Evolutionary conservation across 768 basidiomycete genomes (phyloP).

Genomic region (Russula compacta): DNA sequence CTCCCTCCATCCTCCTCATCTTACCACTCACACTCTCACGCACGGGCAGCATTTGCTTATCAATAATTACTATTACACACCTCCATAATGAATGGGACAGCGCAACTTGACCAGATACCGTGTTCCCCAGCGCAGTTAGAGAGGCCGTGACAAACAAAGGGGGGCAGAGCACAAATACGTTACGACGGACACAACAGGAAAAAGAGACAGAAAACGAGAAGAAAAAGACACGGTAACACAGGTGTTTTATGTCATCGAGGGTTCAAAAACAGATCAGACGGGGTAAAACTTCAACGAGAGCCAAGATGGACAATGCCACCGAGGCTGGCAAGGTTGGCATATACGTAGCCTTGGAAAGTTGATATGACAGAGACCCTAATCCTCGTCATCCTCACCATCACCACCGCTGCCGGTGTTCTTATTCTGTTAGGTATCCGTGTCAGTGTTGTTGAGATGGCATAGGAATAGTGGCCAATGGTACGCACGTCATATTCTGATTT

Average conservation of each 20-base stretch:
- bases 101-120: slow-evolving; percentile 7
- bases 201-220: neutral
- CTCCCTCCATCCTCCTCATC: neutral
- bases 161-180: slow-evolving; percentile 14
- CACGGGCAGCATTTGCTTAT: neutral
- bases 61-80: slow-evolving; percentile 19
- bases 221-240: neutral
- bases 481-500: slow-evolving; percentile 43
- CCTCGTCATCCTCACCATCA: slow-evolving; percentile 40
- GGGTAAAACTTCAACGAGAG: slow-evolving; percentile 3
- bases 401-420: slow-evolving; percentile 34
- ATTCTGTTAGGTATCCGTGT: slow-evolving; percentile 19
- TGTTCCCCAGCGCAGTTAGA: slow-evolving; percentile 15
- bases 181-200: slow-evolving; percentile 16
- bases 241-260: slow-evolving; percentile 7
- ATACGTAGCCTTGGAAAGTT: slow-evolving; percentile 1
- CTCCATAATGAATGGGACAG: slow-evolving; percentile 4
- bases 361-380: slow-evolving; percentile 21
- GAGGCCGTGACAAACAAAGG: slow-evolving; percentile 13
- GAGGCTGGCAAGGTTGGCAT: neutral
- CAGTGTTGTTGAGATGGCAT: neutral
- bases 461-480: slow-evolving; percentile 1
- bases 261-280: slow-evolving; percentile 12
- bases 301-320: neutral
- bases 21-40: neutral